phyloP scores from a whole-genome alignment of 768 basidiomycete species.

The Neoboletus subvelutipes region DNA sequence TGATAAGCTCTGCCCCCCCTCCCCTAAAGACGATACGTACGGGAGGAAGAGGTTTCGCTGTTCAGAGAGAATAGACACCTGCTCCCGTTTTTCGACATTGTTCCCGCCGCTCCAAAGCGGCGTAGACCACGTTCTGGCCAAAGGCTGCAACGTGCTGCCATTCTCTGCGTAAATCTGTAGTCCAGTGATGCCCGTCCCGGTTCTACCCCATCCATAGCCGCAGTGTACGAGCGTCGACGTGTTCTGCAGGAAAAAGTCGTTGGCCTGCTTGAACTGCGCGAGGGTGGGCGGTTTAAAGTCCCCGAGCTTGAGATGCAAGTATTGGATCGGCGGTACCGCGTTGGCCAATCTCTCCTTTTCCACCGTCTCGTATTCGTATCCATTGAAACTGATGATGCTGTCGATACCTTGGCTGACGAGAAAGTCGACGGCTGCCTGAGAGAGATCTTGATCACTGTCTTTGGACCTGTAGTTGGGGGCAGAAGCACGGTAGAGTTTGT shows the following conservation, averaged over 20 bases:
- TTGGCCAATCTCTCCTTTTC: background rate
- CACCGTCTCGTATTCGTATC: background rate
- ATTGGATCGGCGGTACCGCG: slow-evolving; percentile 10
- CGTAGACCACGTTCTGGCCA: background rate
- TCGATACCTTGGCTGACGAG: background rate
- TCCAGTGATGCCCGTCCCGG: slow-evolving; percentile 11
- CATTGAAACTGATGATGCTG: background rate
- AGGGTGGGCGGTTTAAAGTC: slow-evolving; percentile 15
- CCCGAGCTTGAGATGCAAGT: slow-evolving; percentile 18
- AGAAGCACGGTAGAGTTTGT: slow-evolving; percentile 23
- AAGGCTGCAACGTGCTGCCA: background rate
- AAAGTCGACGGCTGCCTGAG: background rate
- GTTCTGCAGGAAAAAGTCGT: slow-evolving; percentile 13
- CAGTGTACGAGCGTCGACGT: slow-evolving; percentile 12
- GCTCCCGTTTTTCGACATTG: slow-evolving; percentile 10
- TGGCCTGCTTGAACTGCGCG: slow-evolving; percentile 16
- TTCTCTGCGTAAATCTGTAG: slow-evolving; percentile 5
- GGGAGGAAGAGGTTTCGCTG: slow-evolving; percentile 1
- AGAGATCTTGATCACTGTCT: slow-evolving; percentile 10
- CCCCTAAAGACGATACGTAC: background rate
- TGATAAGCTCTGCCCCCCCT: no score
- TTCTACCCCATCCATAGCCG: slow-evolving; percentile 11
- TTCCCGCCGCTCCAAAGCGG: background rate
- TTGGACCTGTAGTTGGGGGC: slow-evolving; percentile 17
- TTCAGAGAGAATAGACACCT: background rate